Conservation (phyloP, 1,284 basidiomycete genomes). For the Vanrija sp. region DNA sequence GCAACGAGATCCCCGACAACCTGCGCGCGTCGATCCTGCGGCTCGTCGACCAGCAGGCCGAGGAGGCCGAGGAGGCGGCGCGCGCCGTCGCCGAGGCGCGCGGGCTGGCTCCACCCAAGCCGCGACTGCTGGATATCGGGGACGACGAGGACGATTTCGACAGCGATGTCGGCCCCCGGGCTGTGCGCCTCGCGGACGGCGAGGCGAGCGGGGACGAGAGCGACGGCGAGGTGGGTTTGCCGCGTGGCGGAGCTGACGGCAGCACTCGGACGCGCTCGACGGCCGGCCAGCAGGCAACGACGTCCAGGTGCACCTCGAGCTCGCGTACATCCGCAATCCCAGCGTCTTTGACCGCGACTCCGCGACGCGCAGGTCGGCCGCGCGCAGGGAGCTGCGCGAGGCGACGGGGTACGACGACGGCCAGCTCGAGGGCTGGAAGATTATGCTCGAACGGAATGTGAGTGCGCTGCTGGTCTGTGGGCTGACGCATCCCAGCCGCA, state of each 20-base stretch:
- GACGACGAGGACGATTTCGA: constrained; percentile 49
- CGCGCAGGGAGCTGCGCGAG: constrained; percentile 60
- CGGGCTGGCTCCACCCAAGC: constrained; percentile 1
- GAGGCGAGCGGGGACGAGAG: constrained; percentile 20
- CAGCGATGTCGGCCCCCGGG: constrained; percentile 12
- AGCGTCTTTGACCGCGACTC: constrained; percentile 72
- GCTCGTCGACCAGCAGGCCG: constrained; percentile 63
- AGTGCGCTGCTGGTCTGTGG: constrained; percentile 34
- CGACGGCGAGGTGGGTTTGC: background rate
- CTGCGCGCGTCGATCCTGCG: constrained; percentile 77
- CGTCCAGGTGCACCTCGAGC: constrained; percentile 64
- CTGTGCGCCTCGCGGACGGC: constrained; percentile 25
- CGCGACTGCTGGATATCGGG: constrained; percentile 39
- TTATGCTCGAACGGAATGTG: constrained; percentile 80
- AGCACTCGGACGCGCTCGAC: background rate
- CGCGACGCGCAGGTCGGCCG: constrained; percentile 63
- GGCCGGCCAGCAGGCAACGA: background rate
- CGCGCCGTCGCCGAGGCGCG: constrained; percentile 44
- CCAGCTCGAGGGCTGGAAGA: constrained; percentile 81
- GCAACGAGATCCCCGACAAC: constrained; percentile 62
- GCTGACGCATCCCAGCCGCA: constrained; percentile 30
- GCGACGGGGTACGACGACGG: constrained; percentile 65
- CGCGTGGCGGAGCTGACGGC: background rate
- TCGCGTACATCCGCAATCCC: constrained; percentile 68
- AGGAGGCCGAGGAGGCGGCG: constrained; percentile 63